Conservation (phyloP, 371 early-diverging fungal species). For the Zopfochytrium polystomum region DNA sequence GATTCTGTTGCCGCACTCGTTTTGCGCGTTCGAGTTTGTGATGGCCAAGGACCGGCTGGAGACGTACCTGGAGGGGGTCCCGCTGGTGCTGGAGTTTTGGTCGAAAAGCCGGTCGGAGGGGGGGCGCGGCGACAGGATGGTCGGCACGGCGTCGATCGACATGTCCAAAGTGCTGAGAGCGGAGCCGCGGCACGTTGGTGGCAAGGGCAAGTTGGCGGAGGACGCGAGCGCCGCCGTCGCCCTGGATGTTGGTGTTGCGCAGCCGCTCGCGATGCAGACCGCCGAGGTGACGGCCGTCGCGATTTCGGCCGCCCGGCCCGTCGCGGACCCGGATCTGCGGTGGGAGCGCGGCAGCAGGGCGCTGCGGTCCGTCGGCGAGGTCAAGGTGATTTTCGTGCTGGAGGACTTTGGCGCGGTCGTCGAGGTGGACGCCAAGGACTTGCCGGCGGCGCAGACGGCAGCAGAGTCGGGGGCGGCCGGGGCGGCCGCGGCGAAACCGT, state of each 20-base stretch:
- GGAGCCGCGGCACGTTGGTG: too few relatives aligned
- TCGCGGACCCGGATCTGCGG: not conserved
- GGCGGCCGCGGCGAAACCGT: not conserved
- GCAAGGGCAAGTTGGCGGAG: too few relatives aligned
- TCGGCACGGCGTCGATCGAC: constrained; percentile 38
- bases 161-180: too few relatives aligned
- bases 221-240: too few relatives aligned
- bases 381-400: constrained; percentile 37
- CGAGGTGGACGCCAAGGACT: constrained; percentile 14
- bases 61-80: constrained; percentile 43
- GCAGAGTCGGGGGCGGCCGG: not conserved
- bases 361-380: too few relatives aligned
- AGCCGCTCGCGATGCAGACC: constrained; percentile 17
- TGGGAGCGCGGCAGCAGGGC: constrained; percentile 12
- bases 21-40: constrained; percentile 50
- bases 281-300: constrained; percentile 16
- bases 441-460: constrained; percentile 8
- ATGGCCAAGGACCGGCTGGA: constrained; percentile 37
- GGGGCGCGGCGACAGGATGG: too few relatives aligned
- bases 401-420: constrained; percentile 48
- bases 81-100: constrained; percentile 41
- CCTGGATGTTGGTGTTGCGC: constrained; percentile 3
- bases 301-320: constrained; percentile 8
- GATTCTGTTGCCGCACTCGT: constrained; percentile 35
- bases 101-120: too few relatives aligned